Percentiles rank a stretch among this genome's conserved stretches.
Conservation (phyloP, 441 rosid species). For the Bocquillonia castaneifolia region DNA sequence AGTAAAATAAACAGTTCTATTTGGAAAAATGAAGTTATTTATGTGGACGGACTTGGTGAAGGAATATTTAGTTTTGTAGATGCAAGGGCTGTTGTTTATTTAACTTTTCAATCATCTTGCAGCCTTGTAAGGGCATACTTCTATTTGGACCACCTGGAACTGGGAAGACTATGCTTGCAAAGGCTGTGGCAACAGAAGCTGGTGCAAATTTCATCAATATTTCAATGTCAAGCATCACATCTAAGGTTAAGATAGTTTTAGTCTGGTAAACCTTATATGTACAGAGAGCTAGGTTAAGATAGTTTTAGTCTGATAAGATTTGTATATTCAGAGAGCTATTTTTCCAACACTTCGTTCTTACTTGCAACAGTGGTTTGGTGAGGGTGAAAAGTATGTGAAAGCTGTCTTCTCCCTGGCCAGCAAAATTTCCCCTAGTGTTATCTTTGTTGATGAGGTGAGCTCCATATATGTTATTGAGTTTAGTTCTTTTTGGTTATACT, state of each 20-base stretch:
- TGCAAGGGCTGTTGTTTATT: neutral
- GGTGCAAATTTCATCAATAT: slow-evolving; percentile 93
- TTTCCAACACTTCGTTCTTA: slow-evolving; percentile 16
- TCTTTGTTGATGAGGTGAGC: slow-evolving; percentile 87
- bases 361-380: slow-evolving; percentile 81
- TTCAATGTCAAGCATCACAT: slow-evolving; percentile 95
- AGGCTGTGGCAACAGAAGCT: slow-evolving; percentile 95
- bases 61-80: neutral
- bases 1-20: slow-evolving; percentile 9
- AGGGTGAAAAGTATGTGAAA: slow-evolving; percentile 91
- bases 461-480: slow-evolving; percentile 13
- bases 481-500: neutral
- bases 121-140: slow-evolving; percentile 95
- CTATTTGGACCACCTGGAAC: slow-evolving; percentile 97
- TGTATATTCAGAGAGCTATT: neutral
- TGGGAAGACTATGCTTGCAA: slow-evolving; percentile 93
- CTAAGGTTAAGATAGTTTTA: slow-evolving; percentile 48
- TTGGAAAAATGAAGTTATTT: slow-evolving; percentile 1
- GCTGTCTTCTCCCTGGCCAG: slow-evolving; percentile 90
- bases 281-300: slow-evolving; percentile 35
- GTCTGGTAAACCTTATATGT: neutral
- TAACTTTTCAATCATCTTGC: slow-evolving; percentile 23
- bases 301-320: slow-evolving; percentile 5
- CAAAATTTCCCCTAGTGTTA: slow-evolving; percentile 85
- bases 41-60: neutral